These are phyloP conservation scores for Cryptosporidium bovis DNA, from an alignment of 169 alveolate species.

Conservation along the genomic window DNA sequence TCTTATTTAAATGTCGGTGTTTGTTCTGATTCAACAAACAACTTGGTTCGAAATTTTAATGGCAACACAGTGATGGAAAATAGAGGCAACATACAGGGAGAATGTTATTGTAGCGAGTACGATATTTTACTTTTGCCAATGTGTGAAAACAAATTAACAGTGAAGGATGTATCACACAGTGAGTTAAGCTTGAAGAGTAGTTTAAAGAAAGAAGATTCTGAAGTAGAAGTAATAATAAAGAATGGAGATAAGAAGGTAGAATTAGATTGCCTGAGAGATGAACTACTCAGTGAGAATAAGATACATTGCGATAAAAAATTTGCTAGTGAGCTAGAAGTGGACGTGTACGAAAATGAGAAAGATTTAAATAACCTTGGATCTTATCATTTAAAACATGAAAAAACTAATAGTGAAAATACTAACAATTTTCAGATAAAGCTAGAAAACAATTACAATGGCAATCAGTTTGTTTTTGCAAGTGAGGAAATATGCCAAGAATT, in stretches of 20 bases:
- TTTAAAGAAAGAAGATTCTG: neutral
- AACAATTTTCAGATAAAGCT: neutral
- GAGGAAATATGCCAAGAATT: slow-evolving; percentile 7
- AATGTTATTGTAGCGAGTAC: neutral
- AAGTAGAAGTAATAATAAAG: slow-evolving; percentile 53
- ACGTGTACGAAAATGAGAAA: slow-evolving; percentile 21
- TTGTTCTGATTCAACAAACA: too few relatives aligned
- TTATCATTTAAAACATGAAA: neutral
- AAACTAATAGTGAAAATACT: neutral
- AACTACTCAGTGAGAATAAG: slow-evolving; percentile 35
- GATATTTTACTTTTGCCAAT: slow-evolving; percentile 28
- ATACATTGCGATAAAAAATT: neutral
- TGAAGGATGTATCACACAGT: slow-evolving; percentile 41
- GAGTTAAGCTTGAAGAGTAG: slow-evolving; percentile 18
- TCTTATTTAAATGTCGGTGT: too few relatives aligned
- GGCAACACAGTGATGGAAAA: too few relatives aligned
- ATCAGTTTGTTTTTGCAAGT: neutral
- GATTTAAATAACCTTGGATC: neutral
- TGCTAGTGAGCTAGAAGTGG: slow-evolving; percentile 27
- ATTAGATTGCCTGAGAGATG: slow-evolving; percentile 27
- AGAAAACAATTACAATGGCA: too few relatives aligned
- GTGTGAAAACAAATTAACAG: slow-evolving; percentile 49
- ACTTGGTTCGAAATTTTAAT: too few relatives aligned
- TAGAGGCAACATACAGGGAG: neutral
- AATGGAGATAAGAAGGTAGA: slow-evolving; percentile 49